Conservation (phyloP, 2,329 filamentous ascomycete species). For the Davidsoniella neocaledoniae region DNA sequence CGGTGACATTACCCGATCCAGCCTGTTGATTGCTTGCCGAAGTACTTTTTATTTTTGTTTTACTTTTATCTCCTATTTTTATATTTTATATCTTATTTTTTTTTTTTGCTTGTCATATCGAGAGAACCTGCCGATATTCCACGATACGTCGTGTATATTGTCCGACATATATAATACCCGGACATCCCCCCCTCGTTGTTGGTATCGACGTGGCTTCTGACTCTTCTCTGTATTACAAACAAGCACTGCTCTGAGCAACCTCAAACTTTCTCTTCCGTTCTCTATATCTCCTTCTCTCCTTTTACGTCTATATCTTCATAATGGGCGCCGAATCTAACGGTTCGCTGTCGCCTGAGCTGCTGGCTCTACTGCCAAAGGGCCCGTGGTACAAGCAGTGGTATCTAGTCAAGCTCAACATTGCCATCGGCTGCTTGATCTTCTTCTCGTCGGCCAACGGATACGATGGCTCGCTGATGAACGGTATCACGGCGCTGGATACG, state of each 20-base stretch:
- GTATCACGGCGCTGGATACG: constrained; percentile 25
- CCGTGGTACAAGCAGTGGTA: constrained; percentile 56
- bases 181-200: no score
- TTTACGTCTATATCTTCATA: not conserved
- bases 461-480: constrained; percentile 34
- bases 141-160: no score
- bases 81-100: no score
- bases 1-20: no score
- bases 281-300: not conserved
- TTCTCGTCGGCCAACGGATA: constrained; percentile 37
- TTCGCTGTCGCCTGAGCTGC: constrained; percentile 37
- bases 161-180: no score
- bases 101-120: no score
- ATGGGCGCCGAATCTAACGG: not conserved
- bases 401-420: constrained; percentile 61
- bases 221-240: no score
- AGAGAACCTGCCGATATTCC: no score
- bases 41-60: no score
- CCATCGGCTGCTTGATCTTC: constrained; percentile 30
- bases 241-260: no score
- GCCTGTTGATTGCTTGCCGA: no score
- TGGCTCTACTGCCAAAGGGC: constrained; percentile 66
- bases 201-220: no score
- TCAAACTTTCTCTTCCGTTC: not conserved
- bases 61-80: not conserved